A percentile compares a stretch with the other conserved stretches of the same genome.
Conservation (phyloP, 192 early-diverging fungal genomes). For the Podochytrium sp. region DNA sequence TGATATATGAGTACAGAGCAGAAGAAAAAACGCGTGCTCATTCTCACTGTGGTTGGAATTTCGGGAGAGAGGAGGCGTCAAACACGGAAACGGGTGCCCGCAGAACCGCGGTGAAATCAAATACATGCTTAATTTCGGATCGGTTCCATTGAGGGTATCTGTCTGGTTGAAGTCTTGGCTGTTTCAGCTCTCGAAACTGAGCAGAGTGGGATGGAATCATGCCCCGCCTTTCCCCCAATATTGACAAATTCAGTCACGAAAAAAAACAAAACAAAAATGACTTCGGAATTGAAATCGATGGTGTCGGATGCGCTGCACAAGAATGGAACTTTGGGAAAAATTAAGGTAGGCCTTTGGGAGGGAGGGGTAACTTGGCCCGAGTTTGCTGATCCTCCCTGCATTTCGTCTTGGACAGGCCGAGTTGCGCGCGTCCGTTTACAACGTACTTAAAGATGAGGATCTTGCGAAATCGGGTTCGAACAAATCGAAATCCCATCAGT, state of each 20-base stretch:
- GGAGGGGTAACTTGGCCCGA: neutral
- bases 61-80: conserved; percentile 25
- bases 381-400: neutral
- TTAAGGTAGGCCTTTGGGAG: conserved; percentile 6
- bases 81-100: conserved; percentile 37
- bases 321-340: conserved; percentile 15
- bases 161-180: no score
- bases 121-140: no score
- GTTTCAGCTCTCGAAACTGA: no score
- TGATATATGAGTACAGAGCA: no score
- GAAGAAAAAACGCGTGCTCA: neutral
- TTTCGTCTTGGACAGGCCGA: conserved; percentile 3
- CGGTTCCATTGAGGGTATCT: no score
- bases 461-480: no score
- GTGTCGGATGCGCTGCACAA: conserved; percentile 17
- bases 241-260: no score
- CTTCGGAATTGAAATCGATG: conserved; percentile 6
- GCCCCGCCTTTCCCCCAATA: no score
- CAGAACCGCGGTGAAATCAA: conserved; percentile 29
- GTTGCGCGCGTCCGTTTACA: conserved; percentile 15
- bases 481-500: neutral
- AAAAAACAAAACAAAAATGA: no score
- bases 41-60: conserved; percentile 21
- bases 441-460: conserved; percentile 7
- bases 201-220: no score